Evolutionary conservation across 2,329 filamentous ascomycete species (phyloP), one percentile per base, ranked within the genome.

Genomic region (Pezicula radicicola): DNA sequence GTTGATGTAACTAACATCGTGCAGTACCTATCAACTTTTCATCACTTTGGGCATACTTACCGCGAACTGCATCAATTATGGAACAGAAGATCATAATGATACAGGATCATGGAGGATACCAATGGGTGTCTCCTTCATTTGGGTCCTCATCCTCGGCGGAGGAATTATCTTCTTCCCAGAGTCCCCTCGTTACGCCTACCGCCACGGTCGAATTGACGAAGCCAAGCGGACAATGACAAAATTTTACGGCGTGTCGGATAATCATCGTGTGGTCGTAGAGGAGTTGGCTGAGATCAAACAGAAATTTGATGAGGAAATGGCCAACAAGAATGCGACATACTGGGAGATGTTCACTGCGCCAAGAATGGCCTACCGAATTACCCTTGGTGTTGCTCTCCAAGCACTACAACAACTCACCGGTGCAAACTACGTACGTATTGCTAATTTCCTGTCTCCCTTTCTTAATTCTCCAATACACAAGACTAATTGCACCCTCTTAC

Each of bases 251-350:
- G 72, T 80, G 43, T 40, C 37, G 15, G 37, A 40, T 40, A 40
- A 40, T 40, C 37, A 40, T 21, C 37, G 37, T 16, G 15, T 40
- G 41, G 72, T 79, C 50, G 67, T 42, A 16, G 69, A 72, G 58
- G 66, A 66, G 50, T 55, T 65, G 28, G 53, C 55, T 10, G 68
- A 72, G 19, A 69, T 82, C 48, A 70, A 76, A 44, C 70, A 74
- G 55, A 74, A 79, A 51, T 63, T 92, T 71, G 87, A 88, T 71
- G 90, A 92, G 68, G 91, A 96, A 77, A 77, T 85, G 60, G 68
- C 87, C 48, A 84, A 85, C 63, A 40, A 16, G 9, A 9, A 40
- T 21, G 19, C 37, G 8, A 40, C 3, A 40, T 81, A 77, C 76
- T 56, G 75, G 39, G 81, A 84, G 59, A 83, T 84, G 66, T 87